A percentile compares a stretch with the other conserved stretches of the same genome.
Evolutionary conservation across 495 filamentous ascomycete genomes (phyloP).

Genomic region (Penicillium salamii): DNA sequence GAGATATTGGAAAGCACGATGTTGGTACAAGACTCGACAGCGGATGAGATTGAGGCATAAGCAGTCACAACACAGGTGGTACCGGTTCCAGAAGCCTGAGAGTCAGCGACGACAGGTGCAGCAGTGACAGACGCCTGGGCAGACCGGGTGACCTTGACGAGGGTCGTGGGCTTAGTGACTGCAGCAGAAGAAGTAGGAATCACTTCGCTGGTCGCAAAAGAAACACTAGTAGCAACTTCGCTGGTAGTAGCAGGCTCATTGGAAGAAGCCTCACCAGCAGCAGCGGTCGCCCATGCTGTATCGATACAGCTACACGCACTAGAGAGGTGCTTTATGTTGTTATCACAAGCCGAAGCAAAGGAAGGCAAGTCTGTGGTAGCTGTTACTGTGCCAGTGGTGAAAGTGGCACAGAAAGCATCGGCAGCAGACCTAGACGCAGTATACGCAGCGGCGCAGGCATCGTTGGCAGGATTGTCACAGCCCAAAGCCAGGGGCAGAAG

Average conservation of each 20-base stretch:
- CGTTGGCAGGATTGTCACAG: conserved; percentile 25
- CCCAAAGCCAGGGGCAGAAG: conserved; percentile 27
- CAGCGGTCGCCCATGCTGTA: conserved; percentile 16
- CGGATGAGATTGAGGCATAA: conserved; percentile 41
- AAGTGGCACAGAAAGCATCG: conserved; percentile 28
- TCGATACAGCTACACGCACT: conserved; percentile 32
- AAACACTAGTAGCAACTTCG: conserved; percentile 1
- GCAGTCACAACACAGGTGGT: conserved; percentile 41
- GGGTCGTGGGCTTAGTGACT: conserved; percentile 10
- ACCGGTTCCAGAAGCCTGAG: conserved; percentile 11
- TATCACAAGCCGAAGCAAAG: conserved; percentile 25
- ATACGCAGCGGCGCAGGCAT: conserved; percentile 29
- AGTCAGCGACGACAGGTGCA: conserved; percentile 3
- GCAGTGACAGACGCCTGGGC: conserved; percentile 9
- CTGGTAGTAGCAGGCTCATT: not conserved
- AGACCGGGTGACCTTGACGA: conserved; percentile 11
- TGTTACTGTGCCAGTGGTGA: conserved; percentile 26
- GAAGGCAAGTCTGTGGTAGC: conserved; percentile 23
- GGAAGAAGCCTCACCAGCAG: conserved; percentile 3
- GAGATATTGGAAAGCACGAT: conserved; percentile 36
- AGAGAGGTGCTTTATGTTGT: conserved; percentile 24
- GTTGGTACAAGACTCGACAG: conserved; percentile 39
- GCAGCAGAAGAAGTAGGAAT: conserved; percentile 1
- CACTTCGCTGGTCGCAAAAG: not conserved
- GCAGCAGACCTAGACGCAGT: conserved; percentile 26